Evolutionary conservation across 495 filamentous ascomycete genomes (phyloP).

Genomic region (Neurospora tetrasperma): DNA sequence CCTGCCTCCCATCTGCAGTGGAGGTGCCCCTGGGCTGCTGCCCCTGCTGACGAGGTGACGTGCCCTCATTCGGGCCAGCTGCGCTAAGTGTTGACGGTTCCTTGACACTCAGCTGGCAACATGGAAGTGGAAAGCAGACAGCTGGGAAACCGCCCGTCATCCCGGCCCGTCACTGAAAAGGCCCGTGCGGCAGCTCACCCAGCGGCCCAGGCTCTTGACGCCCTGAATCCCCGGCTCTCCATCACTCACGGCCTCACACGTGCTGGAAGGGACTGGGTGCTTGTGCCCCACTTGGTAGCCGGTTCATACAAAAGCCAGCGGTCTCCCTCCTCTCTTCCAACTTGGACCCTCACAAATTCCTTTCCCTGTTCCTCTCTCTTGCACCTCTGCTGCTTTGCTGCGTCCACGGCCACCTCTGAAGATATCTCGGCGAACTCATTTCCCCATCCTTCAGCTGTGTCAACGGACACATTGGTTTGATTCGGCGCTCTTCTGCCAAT

Average conservation of each 20-base stretch:
- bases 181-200: neutral
- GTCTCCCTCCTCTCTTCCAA: constrained; percentile 7
- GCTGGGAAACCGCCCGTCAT: neutral
- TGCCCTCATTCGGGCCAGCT: neutral
- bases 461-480: neutral
- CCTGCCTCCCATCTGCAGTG: neutral
- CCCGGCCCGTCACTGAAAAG: neutral
- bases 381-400: neutral
- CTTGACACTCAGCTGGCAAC: neutral
- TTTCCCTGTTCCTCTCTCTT: neutral
- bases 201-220: too few species aligned
- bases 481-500: neutral
- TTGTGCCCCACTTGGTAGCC: constrained; percentile 9
- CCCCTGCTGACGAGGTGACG: neutral
- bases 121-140: neutral
- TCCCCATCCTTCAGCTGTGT: neutral
- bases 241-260: constrained; percentile 9
- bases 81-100: neutral
- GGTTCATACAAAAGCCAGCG: constrained; percentile 22
- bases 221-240: neutral
- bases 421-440: neutral
- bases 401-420: neutral
- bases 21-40: neutral
- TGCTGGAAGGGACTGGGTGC: constrained; percentile 2
- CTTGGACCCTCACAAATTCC: constrained; percentile 1